phyloP scores from a whole-genome alignment of 108 stramenopile species.

The Phaeodactylum tricornutum region DNA sequence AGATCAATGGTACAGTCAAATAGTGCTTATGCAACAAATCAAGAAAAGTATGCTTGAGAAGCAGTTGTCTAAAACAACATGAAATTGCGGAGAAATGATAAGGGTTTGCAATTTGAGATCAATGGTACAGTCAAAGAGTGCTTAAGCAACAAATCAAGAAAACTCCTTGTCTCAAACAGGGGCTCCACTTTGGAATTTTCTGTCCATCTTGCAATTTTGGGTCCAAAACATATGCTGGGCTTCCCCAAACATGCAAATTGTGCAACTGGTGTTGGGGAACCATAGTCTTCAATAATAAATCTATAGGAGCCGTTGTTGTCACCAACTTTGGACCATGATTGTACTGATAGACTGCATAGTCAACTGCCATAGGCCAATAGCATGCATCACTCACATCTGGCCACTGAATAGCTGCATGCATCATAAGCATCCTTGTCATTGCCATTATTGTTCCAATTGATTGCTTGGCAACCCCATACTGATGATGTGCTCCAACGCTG shows the following conservation, averaged over 20 bases:
- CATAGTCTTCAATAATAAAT: slow-evolving; percentile 8
- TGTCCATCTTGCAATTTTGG: slow-evolving; percentile 10
- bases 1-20: background rate
- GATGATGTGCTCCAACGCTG: slow-evolving; percentile 2
- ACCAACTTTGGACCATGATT: background rate
- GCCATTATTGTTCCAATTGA: slow-evolving; percentile 18
- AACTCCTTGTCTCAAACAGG: background rate
- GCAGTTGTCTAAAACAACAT: slow-evolving; percentile 21
- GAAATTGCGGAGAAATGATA: slow-evolving; percentile 16
- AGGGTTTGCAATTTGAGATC: slow-evolving; percentile 16
- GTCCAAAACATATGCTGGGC: slow-evolving; percentile 10
- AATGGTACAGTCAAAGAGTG: background rate
- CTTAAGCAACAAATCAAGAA: slow-evolving; percentile 1
- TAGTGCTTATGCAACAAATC: background rate
- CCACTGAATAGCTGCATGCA: slow-evolving; percentile 22
- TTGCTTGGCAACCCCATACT: slow-evolving; percentile 12
- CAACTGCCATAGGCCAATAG: slow-evolving; percentile 5
- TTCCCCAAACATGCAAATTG: slow-evolving; percentile 9
- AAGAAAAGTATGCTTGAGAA: no score
- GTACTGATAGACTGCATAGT: slow-evolving; percentile 4
- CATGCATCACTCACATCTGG: slow-evolving; percentile 4
- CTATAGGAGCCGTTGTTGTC: slow-evolving; percentile 8
- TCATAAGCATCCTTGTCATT: slow-evolving; percentile 12
- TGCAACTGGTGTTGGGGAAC: slow-evolving; percentile 7
- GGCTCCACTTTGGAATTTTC: slow-evolving; percentile 12